Evolutionary conservation across 2,329 filamentous ascomycete genomes (phyloP).

Genomic region (Massarina eburnea): DNA sequence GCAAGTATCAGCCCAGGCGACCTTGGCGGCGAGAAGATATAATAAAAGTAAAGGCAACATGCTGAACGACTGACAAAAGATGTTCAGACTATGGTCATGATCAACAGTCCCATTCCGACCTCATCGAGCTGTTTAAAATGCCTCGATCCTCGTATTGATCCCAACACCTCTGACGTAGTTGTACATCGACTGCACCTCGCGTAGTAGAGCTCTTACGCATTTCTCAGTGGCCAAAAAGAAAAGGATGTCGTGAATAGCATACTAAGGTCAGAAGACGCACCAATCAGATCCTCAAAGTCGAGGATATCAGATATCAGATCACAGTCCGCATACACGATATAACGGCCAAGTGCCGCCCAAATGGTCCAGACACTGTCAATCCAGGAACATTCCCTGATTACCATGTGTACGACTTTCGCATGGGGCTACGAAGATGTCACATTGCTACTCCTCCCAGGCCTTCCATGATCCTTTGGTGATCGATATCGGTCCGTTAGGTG

Average conservation of each 20-base stretch:
- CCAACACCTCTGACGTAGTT: slow-evolving; percentile 9
- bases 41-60: slow-evolving; percentile 4
- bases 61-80: background rate
- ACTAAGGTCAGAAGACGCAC: background rate
- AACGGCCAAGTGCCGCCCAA: too few species aligned
- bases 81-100: background rate
- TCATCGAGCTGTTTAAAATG: background rate
- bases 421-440: too few species aligned
- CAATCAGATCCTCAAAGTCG: background rate
- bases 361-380: too few species aligned
- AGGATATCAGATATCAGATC: slow-evolving; percentile 12
- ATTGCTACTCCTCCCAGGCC: too few species aligned
- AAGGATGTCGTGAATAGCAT: background rate
- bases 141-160: background rate
- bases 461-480: too few species aligned
- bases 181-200: background rate
- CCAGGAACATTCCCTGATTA: too few species aligned
- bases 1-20: slow-evolving; percentile 20
- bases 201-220: background rate
- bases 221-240: too few species aligned
- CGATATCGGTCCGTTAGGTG: too few species aligned
- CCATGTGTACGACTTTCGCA: too few species aligned
- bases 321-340: too few species aligned
- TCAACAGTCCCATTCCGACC: background rate
- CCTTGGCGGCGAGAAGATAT: slow-evolving; percentile 6